Evolutionary conservation across 441 rosid genomes (phyloP).

Genomic region (Populus hybrid): DNA sequence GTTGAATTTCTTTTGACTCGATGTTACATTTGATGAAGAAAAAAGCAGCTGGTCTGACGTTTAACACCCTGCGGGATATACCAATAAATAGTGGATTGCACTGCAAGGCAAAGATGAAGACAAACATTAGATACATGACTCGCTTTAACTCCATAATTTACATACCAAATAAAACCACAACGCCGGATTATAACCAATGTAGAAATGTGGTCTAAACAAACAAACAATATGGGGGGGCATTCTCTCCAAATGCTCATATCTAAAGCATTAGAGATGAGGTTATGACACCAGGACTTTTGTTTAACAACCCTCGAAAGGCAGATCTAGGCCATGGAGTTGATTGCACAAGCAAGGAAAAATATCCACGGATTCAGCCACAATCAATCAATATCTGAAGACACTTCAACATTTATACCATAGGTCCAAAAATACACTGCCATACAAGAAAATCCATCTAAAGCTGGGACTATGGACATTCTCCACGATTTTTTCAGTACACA

Average conservation of each 20-base stretch:
- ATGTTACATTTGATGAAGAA: constrained; percentile 71
- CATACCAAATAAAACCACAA: not conserved
- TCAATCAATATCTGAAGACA: not conserved
- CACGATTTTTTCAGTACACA: not conserved
- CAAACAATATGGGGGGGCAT: not conserved
- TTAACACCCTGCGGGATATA: constrained; percentile 65
- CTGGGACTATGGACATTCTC: too few species aligned
- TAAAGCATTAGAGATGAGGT: not conserved
- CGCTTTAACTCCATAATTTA: not conserved
- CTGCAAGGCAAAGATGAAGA: constrained; percentile 35
- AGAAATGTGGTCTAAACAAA: not conserved
- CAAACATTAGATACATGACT: constrained; percentile 1
- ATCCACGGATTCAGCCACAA: not conserved
- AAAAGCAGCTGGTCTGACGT: constrained; percentile 83
- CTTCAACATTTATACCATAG: not conserved
- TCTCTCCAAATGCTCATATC: not conserved
- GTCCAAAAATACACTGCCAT: not conserved
- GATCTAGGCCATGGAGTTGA: not conserved
- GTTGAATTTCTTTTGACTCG: constrained; percentile 65
- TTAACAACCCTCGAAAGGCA: not conserved
- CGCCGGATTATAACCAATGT: not conserved
- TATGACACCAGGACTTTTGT: not conserved
- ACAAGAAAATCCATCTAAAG: not conserved
- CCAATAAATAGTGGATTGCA: constrained; percentile 65
- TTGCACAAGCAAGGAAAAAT: not conserved